Conservation (phyloP, 2,329 filamentous ascomycete species). For the Thyridium curvatum region DNA sequence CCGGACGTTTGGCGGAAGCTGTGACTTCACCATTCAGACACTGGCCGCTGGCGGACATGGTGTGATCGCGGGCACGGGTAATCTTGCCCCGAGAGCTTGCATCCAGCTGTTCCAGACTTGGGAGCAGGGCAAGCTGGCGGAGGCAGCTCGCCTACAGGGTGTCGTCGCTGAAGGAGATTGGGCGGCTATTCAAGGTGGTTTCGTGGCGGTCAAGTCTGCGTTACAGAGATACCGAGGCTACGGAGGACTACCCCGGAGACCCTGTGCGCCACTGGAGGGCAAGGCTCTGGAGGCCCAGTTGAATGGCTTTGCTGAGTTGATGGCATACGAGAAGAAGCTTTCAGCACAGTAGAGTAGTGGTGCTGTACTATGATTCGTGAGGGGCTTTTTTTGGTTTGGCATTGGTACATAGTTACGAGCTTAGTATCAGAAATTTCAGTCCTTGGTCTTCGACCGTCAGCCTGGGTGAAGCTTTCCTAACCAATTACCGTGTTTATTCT, state of each 20-base stretch:
- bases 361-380: too few species aligned
- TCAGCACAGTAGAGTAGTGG: too few species aligned
- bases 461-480: too few species aligned
- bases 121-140: constrained; percentile 41
- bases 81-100: constrained; percentile 52
- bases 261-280: constrained; percentile 26
- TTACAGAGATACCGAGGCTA: constrained; percentile 59
- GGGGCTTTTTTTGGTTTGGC: too few species aligned
- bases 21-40: constrained; percentile 59
- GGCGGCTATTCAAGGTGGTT: constrained; percentile 62
- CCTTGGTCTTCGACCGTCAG: too few species aligned
- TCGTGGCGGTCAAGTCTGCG: constrained; percentile 63
- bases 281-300: constrained; percentile 28
- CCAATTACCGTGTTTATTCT: too few species aligned
- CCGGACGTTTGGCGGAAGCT: constrained; percentile 57
- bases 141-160: constrained; percentile 50
- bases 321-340: constrained; percentile 23
- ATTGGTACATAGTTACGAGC: too few species aligned
- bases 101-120: constrained; percentile 47
- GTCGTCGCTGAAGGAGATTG: constrained; percentile 62
- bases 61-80: constrained; percentile 55
- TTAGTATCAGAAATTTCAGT: too few species aligned
- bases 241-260: constrained; percentile 34
- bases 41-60: constrained; percentile 56
- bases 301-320: constrained; percentile 16